Evolutionary conservation across 495 filamentous ascomycete species (phyloP).

Genomic region (Cercophora scortea): DNA sequence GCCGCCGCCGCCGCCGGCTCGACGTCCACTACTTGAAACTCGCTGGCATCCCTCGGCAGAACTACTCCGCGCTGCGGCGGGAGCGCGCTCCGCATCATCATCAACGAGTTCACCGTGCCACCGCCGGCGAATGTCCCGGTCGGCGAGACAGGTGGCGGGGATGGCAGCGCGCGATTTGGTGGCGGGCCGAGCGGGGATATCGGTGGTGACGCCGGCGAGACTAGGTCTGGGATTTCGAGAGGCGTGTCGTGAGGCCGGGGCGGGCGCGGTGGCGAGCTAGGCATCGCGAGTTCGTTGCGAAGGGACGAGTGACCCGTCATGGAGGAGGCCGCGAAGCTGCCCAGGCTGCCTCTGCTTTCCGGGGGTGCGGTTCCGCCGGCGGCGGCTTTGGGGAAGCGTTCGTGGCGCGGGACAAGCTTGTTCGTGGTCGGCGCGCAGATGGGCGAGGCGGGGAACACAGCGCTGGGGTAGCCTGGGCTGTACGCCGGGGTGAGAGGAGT

Average conservation of each 20-base stretch:
- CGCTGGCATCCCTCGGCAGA: not conserved
- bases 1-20: not conserved
- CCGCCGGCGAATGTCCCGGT: not conserved
- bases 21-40: not conserved
- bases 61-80: not conserved
- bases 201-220: constrained; percentile 12
- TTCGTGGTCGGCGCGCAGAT: constrained; percentile 24
- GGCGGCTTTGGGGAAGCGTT: constrained; percentile 11
- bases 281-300: constrained; percentile 9
- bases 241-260: constrained; percentile 23
- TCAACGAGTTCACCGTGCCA: not conserved
- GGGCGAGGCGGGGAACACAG: constrained; percentile 17
- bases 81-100: not conserved
- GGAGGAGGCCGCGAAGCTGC: constrained; percentile 1
- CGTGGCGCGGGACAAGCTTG: constrained; percentile 21
- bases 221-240: constrained; percentile 23
- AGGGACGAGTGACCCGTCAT: constrained; percentile 11
- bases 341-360: constrained; percentile 1
- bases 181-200: constrained; percentile 6
- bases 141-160: constrained; percentile 1
- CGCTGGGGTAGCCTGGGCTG: constrained; percentile 4
- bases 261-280: constrained; percentile 18
- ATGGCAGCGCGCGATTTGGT: constrained; percentile 12
- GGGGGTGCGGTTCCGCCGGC: not conserved
- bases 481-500: constrained; percentile 21